A percentile compares a stretch with the other conserved stretches of the same genome.
phyloP scores from a whole-genome alignment of 768 basidiomycete species.

The Collybia sordida region DNA sequence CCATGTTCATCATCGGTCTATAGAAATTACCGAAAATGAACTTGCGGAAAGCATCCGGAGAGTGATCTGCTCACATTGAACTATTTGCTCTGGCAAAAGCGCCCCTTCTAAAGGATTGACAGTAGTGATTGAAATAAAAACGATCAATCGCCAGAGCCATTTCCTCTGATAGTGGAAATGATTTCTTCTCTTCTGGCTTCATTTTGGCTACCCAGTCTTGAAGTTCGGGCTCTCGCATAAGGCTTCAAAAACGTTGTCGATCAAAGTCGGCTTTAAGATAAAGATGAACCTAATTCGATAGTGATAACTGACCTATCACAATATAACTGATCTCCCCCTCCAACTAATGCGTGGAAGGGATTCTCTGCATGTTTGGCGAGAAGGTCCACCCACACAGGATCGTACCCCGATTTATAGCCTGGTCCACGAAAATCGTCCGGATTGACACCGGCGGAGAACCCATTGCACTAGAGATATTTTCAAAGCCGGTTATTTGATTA shows the following conservation, averaged over 20 bases:
- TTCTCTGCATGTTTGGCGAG: constrained; percentile 73
- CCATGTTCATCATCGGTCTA: constrained; percentile 88
- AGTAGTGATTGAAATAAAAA: constrained; percentile 91
- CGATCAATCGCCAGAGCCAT: constrained; percentile 78
- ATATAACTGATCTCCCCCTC: constrained; percentile 93
- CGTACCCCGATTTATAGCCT: constrained; percentile 79
- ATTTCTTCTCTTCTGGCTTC: constrained; percentile 59
- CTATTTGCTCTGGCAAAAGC: constrained; percentile 91
- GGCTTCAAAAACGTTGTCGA: constrained; percentile 28
- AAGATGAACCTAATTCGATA: background rate
- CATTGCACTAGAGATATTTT: constrained; percentile 63
- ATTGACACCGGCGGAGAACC: constrained; percentile 87
- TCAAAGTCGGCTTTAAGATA: background rate
- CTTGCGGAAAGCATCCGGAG: constrained; percentile 1
- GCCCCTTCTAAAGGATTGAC: constrained; percentile 79
- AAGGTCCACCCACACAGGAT: constrained; percentile 94
- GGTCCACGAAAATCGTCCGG: constrained; percentile 83
- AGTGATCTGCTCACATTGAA: constrained; percentile 64
- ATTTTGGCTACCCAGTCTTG: constrained; percentile 77
- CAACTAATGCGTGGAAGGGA: constrained; percentile 90
- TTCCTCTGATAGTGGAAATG: constrained; percentile 63
- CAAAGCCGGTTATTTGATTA: background rate
- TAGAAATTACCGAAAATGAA: background rate
- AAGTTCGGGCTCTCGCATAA: constrained; percentile 86
- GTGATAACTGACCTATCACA: constrained; percentile 62